Conservation (phyloP, 2,329 filamentous ascomycete genomes). For the Pestalotiopsis sp. region DNA sequence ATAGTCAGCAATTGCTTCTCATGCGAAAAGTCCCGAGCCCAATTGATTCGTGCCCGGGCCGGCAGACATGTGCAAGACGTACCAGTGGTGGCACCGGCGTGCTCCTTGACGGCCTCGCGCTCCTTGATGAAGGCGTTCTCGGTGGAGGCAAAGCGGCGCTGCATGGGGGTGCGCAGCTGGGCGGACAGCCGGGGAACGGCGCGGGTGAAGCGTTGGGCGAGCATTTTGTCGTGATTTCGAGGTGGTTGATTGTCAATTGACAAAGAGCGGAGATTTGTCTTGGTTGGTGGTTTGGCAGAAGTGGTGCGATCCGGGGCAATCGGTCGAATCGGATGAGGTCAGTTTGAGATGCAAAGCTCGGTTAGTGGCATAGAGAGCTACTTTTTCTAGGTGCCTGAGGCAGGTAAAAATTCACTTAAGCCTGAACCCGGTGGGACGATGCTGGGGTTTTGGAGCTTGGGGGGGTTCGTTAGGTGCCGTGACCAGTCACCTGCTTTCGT, state of each 20-base stretch:
- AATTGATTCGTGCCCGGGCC: neutral
- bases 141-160: slow-evolving; percentile 75
- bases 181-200: slow-evolving; percentile 64
- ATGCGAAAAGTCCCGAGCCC: neutral
- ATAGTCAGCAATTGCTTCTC: slow-evolving; percentile 33
- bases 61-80: slow-evolving; percentile 38
- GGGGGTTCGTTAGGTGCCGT: neutral
- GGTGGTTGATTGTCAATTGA: slow-evolving; percentile 21
- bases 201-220: slow-evolving; percentile 65
- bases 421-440: neutral
- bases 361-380: slow-evolving; percentile 18
- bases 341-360: slow-evolving; percentile 10
- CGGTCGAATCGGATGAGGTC: slow-evolving; percentile 18
- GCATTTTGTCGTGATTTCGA: slow-evolving; percentile 51
- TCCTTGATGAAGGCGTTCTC: slow-evolving; percentile 96
- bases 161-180: slow-evolving; percentile 61
- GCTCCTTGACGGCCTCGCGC: slow-evolving; percentile 85
- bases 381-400: slow-evolving; percentile 17
- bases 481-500: slow-evolving; percentile 11
- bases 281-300: slow-evolving; percentile 10
- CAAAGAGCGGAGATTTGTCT: slow-evolving; percentile 15
- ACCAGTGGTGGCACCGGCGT: slow-evolving; percentile 85
- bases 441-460: neutral
- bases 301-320: slow-evolving; percentile 1
- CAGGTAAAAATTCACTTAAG: neutral